Conservation (phyloP, 257 asterid genomes). For the Rubia yunnanensis region DNA sequence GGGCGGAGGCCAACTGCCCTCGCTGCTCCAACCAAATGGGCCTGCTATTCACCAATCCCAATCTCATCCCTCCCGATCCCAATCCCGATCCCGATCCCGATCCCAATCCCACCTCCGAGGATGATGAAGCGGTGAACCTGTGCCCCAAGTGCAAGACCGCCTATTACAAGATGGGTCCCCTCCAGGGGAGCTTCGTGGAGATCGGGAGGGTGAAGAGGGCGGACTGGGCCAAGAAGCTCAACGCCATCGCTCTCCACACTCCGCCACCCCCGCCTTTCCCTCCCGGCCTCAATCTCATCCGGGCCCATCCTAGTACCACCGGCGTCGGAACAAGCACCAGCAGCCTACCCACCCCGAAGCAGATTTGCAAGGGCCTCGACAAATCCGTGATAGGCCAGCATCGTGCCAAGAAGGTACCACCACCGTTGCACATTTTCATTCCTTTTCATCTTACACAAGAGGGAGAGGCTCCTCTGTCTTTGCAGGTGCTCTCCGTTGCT, state of each 20-base stretch:
- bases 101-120: constrained; percentile 4
- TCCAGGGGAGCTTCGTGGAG: constrained; percentile 82
- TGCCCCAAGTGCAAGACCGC: constrained; percentile 94
- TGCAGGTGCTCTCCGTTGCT: constrained; percentile 88
- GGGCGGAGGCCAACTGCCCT: constrained; percentile 94
- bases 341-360: constrained; percentile 81
- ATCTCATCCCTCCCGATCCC: constrained; percentile 48
- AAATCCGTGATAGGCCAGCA: constrained; percentile 90
- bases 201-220: constrained; percentile 59
- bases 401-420: constrained; percentile 81
- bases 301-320: constrained; percentile 25
- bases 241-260: constrained; percentile 74
- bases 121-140: constrained; percentile 64
- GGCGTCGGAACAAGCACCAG: constrained; percentile 25
- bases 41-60: constrained; percentile 55
- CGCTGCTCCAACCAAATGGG: constrained; percentile 92
- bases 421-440: no score
- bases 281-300: constrained; percentile 63
- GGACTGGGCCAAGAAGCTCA: constrained; percentile 44
- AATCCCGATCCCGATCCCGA: not conserved
- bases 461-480: constrained; percentile 14
- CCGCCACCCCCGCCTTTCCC: constrained; percentile 93
- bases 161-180: constrained; percentile 67
- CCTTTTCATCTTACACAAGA: not conserved
- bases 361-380: constrained; percentile 84